phyloP scores from a whole-genome alignment of 2,329 filamentous ascomycete genomes.

The Dactylonectria macrodidyma region DNA sequence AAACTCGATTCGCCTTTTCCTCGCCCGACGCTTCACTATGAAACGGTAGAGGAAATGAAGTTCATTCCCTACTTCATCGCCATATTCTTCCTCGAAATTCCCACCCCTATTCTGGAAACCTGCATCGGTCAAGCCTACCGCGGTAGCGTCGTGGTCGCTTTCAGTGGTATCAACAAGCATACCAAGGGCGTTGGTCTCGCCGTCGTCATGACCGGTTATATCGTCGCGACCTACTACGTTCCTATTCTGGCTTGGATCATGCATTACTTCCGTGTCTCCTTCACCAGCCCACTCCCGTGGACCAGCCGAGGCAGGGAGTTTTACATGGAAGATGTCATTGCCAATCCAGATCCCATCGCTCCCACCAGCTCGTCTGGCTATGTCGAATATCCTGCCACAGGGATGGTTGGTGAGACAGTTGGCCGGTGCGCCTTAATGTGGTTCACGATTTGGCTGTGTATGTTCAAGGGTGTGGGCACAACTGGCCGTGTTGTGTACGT shows the following conservation, averaged over 20 bases:
- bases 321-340: constrained; percentile 60
- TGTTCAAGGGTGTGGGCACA: constrained; percentile 68
- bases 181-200: constrained; percentile 67
- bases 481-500: constrained; percentile 70
- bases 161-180: constrained; percentile 62
- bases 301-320: constrained; percentile 60
- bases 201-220: constrained; percentile 64
- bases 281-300: constrained; percentile 68
- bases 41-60: not conserved
- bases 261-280: constrained; percentile 69
- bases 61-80: constrained; percentile 24
- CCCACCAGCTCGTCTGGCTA: not conserved
- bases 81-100: constrained; percentile 61
- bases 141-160: constrained; percentile 65
- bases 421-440: constrained; percentile 69
- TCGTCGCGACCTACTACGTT: constrained; percentile 68
- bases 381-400: constrained; percentile 56
- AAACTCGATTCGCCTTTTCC: too few relatives aligned
- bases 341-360: constrained; percentile 24
- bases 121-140: constrained; percentile 77
- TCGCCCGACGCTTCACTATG: too few relatives aligned
- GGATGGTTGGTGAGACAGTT: constrained; percentile 66
- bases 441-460: constrained; percentile 70
- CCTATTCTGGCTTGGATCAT: constrained; percentile 70
- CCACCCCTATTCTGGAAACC: constrained; percentile 67